Conservation (phyloP, 768 basidiomycete genomes). For the Candolleomyces eurysporus region DNA sequence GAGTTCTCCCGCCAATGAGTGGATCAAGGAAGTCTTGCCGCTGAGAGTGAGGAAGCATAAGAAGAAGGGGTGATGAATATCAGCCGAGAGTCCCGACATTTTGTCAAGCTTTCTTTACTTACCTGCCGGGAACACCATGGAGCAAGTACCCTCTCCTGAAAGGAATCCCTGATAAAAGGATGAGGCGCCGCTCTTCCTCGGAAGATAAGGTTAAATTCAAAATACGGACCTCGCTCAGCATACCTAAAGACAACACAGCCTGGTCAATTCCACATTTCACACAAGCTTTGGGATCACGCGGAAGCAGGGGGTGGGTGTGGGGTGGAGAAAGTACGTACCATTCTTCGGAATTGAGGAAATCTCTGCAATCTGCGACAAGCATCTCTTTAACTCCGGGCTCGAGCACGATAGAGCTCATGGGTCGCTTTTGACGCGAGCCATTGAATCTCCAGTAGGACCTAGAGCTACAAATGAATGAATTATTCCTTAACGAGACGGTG, state of each 20-base stretch:
- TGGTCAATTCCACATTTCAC: no score
- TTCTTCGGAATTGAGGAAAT: conserved; percentile 80
- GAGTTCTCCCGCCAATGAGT: conserved; percentile 81
- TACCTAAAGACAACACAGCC: conserved; percentile 51
- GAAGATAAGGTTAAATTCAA: conserved; percentile 16
- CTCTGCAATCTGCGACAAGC: conserved; percentile 83
- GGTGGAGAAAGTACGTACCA: conserved; percentile 52
- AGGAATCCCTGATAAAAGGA: conserved; percentile 61
- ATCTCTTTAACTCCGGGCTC: conserved; percentile 90
- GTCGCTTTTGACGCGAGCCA: conserved; percentile 83
- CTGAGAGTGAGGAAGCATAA: conserved; percentile 32
- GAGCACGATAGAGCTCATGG: conserved; percentile 89
- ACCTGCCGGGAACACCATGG: conserved; percentile 87
- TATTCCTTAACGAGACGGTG: not conserved
- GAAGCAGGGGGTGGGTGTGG: no score
- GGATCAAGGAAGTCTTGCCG: conserved; percentile 84
- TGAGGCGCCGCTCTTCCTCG: conserved; percentile 13
- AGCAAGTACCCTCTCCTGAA: conserved; percentile 85
- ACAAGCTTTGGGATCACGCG: no score
- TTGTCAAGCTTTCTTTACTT: not conserved
- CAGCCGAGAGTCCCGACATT: conserved; percentile 14
- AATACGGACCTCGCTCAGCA: conserved; percentile 73
- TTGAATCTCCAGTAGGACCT: conserved; percentile 88
- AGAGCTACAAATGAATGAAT: conserved; percentile 9
- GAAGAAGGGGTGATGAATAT: not conserved